These are phyloP conservation scores for Rhizomucor miehei DNA, from an alignment of 371 early-diverging fungal species.

Conservation along the genomic window DNA sequence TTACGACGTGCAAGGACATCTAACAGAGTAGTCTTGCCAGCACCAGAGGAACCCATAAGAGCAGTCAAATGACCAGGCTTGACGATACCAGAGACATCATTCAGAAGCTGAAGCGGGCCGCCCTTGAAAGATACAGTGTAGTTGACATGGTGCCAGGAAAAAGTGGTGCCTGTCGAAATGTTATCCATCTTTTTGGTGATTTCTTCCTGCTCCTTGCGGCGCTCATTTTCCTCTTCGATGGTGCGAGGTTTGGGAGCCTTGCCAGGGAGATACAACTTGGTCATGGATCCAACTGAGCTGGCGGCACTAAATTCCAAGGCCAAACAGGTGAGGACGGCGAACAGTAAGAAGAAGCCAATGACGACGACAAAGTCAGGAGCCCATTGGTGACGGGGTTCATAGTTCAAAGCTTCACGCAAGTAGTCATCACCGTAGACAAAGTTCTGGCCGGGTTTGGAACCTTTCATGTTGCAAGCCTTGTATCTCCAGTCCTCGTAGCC, in stretches of 20 bases:
- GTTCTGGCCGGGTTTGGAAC: conserved; percentile 43
- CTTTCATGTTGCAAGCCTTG: conserved; percentile 52
- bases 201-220: conserved; percentile 25
- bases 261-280: conserved; percentile 42
- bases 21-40: conserved; percentile 84
- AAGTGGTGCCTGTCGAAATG: conserved; percentile 38
- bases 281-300: conserved; percentile 38
- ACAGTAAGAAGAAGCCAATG: conserved; percentile 36
- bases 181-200: conserved; percentile 20
- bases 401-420: conserved; percentile 28
- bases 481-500: conserved; percentile 43
- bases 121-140: conserved; percentile 53
- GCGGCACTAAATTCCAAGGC: conserved; percentile 40
- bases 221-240: conserved; percentile 20
- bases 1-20: conserved; percentile 78
- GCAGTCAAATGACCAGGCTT: conserved; percentile 73
- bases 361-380: conserved; percentile 48
- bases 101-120: conserved; percentile 42
- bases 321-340: conserved; percentile 28
- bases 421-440: conserved; percentile 55
- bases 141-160: conserved; percentile 50
- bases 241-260: conserved; percentile 18
- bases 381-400: conserved; percentile 45
- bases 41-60: conserved; percentile 80
- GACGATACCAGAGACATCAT: conserved; percentile 49